These are phyloP conservation scores for Nelumbo lutea DNA, from an alignment of 164 flowering plant species.

Conservation along the genomic window DNA sequence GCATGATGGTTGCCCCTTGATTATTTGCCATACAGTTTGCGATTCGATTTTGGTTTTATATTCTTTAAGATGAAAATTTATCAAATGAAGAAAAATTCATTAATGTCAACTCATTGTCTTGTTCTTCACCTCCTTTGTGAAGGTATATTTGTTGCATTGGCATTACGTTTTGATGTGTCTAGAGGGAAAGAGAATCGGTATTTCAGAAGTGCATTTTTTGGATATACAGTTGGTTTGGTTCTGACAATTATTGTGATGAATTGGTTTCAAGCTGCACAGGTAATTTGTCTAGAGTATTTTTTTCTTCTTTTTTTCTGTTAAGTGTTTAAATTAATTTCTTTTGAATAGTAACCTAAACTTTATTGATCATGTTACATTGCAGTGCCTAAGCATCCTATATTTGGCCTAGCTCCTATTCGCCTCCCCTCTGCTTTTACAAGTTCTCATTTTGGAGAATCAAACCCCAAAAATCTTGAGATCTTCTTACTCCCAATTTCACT, in stretches of 20 bases:
- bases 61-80: background rate
- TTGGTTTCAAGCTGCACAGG: conserved; percentile 99
- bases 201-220: conserved; percentile 88
- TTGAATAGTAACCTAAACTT: background rate
- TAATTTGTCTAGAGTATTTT: conserved; percentile 17
- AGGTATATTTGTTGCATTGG: conserved; percentile 98
- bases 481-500: no score
- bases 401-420: background rate
- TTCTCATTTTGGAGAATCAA: no score
- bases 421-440: no score
- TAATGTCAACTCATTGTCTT: background rate
- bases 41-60: background rate
- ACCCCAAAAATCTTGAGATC: no score
- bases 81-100: no score
- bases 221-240: conserved; percentile 67
- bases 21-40: no score
- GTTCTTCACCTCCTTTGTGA: conserved; percentile 6
- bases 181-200: conserved; percentile 80
- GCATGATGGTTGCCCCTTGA: no score
- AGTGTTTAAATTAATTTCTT: background rate
- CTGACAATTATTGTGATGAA: conserved; percentile 92
- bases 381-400: background rate
- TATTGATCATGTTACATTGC: no score
- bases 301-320: background rate
- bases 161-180: conserved; percentile 92